Evolutionary conservation across 495 filamentous ascomycete genomes (phyloP).

Genomic region (Cladorrhinum samala): DNA sequence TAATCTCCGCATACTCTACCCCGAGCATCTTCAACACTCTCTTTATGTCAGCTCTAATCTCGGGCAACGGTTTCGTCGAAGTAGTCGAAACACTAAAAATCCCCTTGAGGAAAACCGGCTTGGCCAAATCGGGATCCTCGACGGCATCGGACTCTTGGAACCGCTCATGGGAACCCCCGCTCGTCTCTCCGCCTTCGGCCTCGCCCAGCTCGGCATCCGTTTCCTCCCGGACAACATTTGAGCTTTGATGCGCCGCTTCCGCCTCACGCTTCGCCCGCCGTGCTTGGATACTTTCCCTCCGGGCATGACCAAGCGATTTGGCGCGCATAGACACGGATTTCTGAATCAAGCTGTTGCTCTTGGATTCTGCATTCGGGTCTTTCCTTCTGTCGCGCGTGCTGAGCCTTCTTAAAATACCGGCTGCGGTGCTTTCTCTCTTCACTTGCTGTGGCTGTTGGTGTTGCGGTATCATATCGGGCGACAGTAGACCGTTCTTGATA

Average conservation of each 20-base stretch:
- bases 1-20: conserved; percentile 88
- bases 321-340: conserved; percentile 62
- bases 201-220: conserved; percentile 58
- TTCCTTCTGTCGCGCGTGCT: conserved; percentile 72
- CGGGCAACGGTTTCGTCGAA: conserved; percentile 76
- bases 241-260: conserved; percentile 27
- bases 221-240: conserved; percentile 74
- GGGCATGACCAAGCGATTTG: conserved; percentile 84
- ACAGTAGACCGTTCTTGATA: conserved; percentile 64
- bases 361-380: conserved; percentile 42
- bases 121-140: conserved; percentile 56
- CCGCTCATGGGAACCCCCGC: conserved; percentile 47
- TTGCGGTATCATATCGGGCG: conserved; percentile 52
- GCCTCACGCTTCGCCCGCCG: conserved; percentile 57
- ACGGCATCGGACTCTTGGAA: conserved; percentile 24
- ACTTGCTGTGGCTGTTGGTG: background rate
- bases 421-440: conserved; percentile 84
- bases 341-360: conserved; percentile 31
- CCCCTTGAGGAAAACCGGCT: conserved; percentile 94
- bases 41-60: conserved; percentile 88
- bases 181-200: conserved; percentile 25
- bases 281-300: conserved; percentile 85
- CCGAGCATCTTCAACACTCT: conserved; percentile 78
- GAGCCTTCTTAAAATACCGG: conserved; percentile 80
- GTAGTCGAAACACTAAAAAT: conserved; percentile 97